phyloP scores from a whole-genome alignment of 2,329 filamentous ascomycete species.

The Trichophyton verrucosum region DNA sequence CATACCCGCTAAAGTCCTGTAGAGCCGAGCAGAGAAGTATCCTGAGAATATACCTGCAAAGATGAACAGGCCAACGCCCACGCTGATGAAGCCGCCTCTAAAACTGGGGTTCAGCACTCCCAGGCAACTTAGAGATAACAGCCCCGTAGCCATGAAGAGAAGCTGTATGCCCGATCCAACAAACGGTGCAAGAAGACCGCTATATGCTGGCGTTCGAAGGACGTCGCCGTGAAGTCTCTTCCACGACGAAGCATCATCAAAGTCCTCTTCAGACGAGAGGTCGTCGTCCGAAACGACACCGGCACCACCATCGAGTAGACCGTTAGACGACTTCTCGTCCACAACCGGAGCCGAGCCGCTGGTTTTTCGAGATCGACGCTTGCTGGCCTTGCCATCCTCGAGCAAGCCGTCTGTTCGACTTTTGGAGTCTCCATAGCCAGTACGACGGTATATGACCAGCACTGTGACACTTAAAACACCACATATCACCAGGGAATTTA shows the following conservation, averaged over 20 bases:
- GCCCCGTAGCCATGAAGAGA: constrained; percentile 63
- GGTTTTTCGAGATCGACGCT: constrained; percentile 36
- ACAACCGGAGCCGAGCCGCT: constrained; percentile 23
- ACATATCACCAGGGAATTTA: constrained; percentile 77
- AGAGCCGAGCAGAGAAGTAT: constrained; percentile 73
- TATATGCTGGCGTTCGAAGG: constrained; percentile 60
- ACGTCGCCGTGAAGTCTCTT: constrained; percentile 82
- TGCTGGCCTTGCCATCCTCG: constrained; percentile 54
- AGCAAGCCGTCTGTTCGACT: constrained; percentile 52
- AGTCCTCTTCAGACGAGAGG: constrained; percentile 56
- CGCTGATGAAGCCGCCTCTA: constrained; percentile 78
- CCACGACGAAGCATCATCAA: constrained; percentile 78
- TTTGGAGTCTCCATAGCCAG: constrained; percentile 67
- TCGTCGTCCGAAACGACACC: constrained; percentile 40
- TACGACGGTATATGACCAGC: constrained; percentile 67
- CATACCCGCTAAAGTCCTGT: constrained; percentile 67
- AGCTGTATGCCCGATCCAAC: constrained; percentile 80
- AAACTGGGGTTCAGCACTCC: constrained; percentile 76
- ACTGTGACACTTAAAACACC: constrained; percentile 66
- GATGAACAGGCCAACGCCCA: constrained; percentile 69
- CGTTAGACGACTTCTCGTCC: constrained; percentile 39
- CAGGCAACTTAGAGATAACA: constrained; percentile 60
- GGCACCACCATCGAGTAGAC: constrained; percentile 41
- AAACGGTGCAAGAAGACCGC: constrained; percentile 63
- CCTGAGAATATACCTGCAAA: constrained; percentile 75